Conservation (phyloP, 805 yeast genomes). For the Candida nemodendra region DNA sequence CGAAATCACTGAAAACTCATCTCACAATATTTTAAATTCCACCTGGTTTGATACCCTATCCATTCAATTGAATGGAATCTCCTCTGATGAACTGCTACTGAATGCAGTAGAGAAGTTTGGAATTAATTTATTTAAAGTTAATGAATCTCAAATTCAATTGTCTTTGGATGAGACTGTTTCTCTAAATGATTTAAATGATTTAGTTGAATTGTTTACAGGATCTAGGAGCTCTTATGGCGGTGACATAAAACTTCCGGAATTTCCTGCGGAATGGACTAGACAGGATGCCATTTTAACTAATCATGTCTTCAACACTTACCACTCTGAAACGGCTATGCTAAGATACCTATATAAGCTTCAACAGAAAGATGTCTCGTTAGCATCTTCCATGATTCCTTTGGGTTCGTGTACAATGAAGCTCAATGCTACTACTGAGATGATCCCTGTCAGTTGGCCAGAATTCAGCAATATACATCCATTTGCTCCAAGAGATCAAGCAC, state of each 20-base stretch:
- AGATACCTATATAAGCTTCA: constrained; percentile 86
- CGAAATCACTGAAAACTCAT: constrained; percentile 40
- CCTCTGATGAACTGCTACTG: constrained; percentile 55
- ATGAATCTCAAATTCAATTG: constrained; percentile 62
- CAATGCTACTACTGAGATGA: constrained; percentile 94
- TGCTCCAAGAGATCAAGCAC: constrained; percentile 85
- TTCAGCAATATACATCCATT: constrained; percentile 89
- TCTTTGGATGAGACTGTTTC: constrained; percentile 89
- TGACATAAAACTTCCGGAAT: constrained; percentile 41
- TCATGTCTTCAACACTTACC: constrained; percentile 81
- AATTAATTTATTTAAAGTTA: constrained; percentile 74
- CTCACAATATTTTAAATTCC: constrained; percentile 53
- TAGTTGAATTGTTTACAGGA: constrained; percentile 62
- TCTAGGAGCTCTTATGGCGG: constrained; percentile 17
- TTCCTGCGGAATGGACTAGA: constrained; percentile 52
- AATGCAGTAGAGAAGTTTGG: constrained; percentile 59
- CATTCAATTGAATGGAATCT: constrained; percentile 47
- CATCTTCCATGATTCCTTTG: constrained; percentile 94
- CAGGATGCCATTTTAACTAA: constrained; percentile 62
- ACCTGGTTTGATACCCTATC: constrained; percentile 89
- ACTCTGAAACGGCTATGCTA: constrained; percentile 92
- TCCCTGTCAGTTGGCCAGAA: constrained; percentile 92
- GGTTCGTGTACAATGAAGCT: constrained; percentile 99
- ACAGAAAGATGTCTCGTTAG: constrained; percentile 84
- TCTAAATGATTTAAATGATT: constrained; percentile 53